Evolutionary conservation across 1,284 basidiomycete species (phyloP).

Genomic region (Trametes versicolor): DNA sequence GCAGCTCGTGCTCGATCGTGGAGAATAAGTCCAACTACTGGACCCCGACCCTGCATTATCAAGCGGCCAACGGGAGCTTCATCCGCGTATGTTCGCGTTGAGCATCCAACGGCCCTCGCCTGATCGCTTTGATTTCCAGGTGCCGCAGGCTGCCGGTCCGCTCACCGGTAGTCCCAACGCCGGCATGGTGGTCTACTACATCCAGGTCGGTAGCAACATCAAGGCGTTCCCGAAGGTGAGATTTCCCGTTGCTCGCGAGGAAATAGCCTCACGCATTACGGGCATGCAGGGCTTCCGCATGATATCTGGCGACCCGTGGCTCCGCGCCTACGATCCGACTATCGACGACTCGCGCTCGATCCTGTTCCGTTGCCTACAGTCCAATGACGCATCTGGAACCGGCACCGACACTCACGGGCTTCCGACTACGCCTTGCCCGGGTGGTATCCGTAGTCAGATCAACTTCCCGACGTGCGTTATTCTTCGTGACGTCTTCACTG

Average conservation of each 20-base stretch:
- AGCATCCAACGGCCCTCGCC: not conserved
- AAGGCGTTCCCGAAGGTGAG: conserved; percentile 37
- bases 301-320: conserved; percentile 40
- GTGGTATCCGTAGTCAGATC: conserved; percentile 43
- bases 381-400: conserved; percentile 33
- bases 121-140: not conserved
- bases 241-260: not conserved
- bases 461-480: conserved; percentile 35
- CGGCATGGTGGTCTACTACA: conserved; percentile 26
- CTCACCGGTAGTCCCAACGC: conserved; percentile 15
- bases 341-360: conserved; percentile 37
- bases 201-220: conserved; percentile 31
- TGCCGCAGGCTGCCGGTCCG: conserved; percentile 15
- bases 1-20: conserved; percentile 39
- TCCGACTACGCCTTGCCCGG: conserved; percentile 35
- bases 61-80: conserved; percentile 41
- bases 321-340: conserved; percentile 38
- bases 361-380: conserved; percentile 40
- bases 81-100: conserved; percentile 34
- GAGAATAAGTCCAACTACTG: conserved; percentile 46
- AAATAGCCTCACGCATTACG: no score
- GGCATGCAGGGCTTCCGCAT: conserved; percentile 40
- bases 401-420: conserved; percentile 36
- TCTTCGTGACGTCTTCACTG: no score
- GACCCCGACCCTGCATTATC: conserved; percentile 44